phyloP scores from a whole-genome alignment of 352 stramenopile genomes.

The Phytophthora sp. region DNA sequence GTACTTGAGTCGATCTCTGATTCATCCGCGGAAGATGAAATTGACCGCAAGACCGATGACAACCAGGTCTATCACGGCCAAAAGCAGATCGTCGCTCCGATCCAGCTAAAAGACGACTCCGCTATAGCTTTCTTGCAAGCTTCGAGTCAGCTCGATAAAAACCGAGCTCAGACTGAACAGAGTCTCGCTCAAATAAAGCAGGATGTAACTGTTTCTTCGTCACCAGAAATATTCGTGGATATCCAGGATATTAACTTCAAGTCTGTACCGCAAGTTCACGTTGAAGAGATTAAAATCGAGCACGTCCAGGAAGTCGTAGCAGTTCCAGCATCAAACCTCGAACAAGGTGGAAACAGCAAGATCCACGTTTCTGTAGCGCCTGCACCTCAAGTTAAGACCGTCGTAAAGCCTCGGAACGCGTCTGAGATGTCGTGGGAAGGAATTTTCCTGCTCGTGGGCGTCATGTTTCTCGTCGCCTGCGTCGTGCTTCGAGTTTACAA shows the following conservation, averaged over 20 bases:
- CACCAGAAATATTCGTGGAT: background rate
- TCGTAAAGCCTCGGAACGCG: background rate
- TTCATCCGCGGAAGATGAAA: background rate
- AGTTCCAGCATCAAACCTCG: background rate
- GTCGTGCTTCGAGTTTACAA: slow-evolving; percentile 56
- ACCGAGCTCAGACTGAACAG: background rate
- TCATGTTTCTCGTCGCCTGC: slow-evolving; percentile 54
- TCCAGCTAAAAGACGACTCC: background rate
- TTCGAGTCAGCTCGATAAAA: background rate
- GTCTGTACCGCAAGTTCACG: background rate
- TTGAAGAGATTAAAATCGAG: slow-evolving; percentile 11
- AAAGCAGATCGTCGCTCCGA: background rate
- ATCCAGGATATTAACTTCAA: background rate
- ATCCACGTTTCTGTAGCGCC: background rate
- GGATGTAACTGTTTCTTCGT: background rate
- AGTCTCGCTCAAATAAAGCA: background rate
- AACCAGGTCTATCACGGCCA: background rate
- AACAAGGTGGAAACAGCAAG: background rate
- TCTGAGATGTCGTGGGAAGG: slow-evolving; percentile 50
- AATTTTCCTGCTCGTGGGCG: slow-evolving; percentile 43
- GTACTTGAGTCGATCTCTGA: background rate
- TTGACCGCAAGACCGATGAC: background rate
- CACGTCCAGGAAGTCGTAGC: slow-evolving; percentile 1
- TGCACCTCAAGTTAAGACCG: background rate
- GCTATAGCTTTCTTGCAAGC: background rate